Evolutionary conservation across 768 basidiomycete species (phyloP), one percentile per base, ranked within the genome.

Genomic region (Lactarius indigo): DNA sequence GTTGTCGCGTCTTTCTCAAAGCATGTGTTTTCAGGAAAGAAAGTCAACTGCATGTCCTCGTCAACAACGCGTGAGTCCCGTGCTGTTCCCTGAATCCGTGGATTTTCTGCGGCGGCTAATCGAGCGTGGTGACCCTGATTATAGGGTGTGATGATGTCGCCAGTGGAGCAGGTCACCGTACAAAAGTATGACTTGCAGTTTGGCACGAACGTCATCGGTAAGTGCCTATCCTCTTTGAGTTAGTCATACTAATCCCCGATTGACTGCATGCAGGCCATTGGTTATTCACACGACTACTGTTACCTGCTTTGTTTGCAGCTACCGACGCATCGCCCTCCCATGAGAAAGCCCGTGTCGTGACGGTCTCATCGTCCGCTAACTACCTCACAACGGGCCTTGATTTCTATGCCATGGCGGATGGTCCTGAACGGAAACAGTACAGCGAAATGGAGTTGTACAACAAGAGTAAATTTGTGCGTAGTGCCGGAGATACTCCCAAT

Each of bases 131-230:
- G 20, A 23, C 17, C 28, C 26, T 26, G 30, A 23, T 30, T 56
- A 20, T 12, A 86, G 84, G 86, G 84, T 0, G 77, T 85, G 18
- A 85, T 85, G 81, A 61, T 64, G 1, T 71, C 77, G 4, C 80
- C 82, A 0, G 64, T 78, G 1, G 79, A 80, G 20, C 69, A 72
- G 31, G 60, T 80, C 33, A 86, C 83, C 0, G 75, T 68, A 17
- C 79, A 83, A 30, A 84, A 83, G 5, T 85, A 82, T 64, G 86
- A 86, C 69, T 70, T 83, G 26, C 81, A 83, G 61, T 87, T 85
- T 62, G 85, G 83, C 18, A 83, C 81, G 3, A 87, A 87, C 68
- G 82, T 84, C 33, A 68, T 85, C 10, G 84, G 84, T 81, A 64
- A 30, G 74, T 61, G 35, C 33, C 50, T 13, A 30, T 20, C 10